Evolutionary conservation across 306 rosid genomes (phyloP).

Genomic region (Ormosia semicastrata): DNA sequence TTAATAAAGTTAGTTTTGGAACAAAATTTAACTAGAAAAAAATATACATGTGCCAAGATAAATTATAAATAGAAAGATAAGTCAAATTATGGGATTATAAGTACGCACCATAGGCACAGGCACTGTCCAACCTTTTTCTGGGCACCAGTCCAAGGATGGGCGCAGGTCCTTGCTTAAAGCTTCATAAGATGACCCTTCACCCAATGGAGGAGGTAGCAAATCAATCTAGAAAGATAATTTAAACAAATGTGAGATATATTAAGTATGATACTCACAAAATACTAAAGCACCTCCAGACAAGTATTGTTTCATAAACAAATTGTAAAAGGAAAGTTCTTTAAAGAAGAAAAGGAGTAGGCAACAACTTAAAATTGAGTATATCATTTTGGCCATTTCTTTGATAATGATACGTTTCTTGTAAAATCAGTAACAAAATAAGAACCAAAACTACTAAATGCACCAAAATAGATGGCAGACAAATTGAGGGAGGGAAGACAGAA

Average conservation of each 20-base stretch:
- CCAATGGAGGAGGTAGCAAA: conserved; percentile 70
- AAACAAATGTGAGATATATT: background rate
- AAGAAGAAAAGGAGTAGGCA: background rate
- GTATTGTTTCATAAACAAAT: background rate
- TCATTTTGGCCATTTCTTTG: background rate
- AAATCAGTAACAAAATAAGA: background rate
- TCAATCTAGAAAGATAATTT: conserved; percentile 50
- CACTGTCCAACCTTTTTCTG: conserved; percentile 70
- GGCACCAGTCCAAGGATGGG: conserved; percentile 78
- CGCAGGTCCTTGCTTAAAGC: conserved; percentile 70
- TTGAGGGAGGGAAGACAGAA: background rate
- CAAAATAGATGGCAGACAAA: background rate
- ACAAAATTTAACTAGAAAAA: conserved; percentile 6
- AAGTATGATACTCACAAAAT: background rate
- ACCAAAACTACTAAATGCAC: background rate
- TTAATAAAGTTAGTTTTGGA: background rate
- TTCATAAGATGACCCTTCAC: conserved; percentile 68
- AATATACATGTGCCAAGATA: background rate
- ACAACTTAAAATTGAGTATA: background rate
- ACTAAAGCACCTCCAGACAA: background rate
- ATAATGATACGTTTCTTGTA: background rate
- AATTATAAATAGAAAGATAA: conserved; percentile 3
- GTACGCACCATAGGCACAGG: conserved; percentile 51
- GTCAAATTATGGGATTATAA: conserved; percentile 8
- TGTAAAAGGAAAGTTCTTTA: background rate